Evolutionary conservation across 352 stramenopile genomes (phyloP).

Genomic region (Phytopythium oedochilum): DNA sequence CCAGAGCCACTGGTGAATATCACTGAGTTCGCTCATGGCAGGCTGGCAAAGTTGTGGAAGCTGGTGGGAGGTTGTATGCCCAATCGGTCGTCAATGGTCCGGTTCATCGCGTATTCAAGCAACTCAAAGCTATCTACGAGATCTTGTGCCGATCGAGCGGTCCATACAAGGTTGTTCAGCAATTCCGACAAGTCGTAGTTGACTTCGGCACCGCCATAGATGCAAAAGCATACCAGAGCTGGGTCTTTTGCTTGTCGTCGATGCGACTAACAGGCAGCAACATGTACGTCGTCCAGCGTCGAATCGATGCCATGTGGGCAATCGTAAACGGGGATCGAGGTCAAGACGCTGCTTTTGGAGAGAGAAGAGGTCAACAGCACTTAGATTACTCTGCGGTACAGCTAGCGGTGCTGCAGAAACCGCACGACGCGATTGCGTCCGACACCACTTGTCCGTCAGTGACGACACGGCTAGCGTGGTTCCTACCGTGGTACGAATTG

Average conservation of each 20-base stretch:
- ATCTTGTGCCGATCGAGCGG: not conserved
- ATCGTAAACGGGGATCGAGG: not conserved
- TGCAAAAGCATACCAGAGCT: not conserved
- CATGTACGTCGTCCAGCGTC: not conserved
- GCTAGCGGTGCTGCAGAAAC: slow-evolving; percentile 2
- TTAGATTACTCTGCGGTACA: not conserved
- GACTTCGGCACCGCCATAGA: not conserved
- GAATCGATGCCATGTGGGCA: not conserved
- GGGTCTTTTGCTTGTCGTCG: not conserved
- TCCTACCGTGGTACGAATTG: not conserved
- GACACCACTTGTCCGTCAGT: not conserved
- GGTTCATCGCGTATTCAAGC: too few species aligned
- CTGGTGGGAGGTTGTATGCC: not conserved
- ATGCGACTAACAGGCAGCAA: not conserved
- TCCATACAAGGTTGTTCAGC: not conserved
- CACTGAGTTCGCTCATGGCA: too few species aligned
- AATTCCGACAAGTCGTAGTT: not conserved
- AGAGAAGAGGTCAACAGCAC: too few species aligned
- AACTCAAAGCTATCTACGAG: not conserved
- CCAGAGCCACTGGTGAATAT: too few species aligned
- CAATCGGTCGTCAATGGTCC: too few species aligned
- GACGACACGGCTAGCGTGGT: not conserved
- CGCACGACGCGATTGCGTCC: slow-evolving; percentile 1
- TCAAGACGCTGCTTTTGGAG: too few species aligned
- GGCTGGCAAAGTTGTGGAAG: too few species aligned